Percentiles rank a stretch among this genome's conserved stretches.
These are phyloP conservation scores for Deuterostichococcus epilithicus DNA, from an alignment of 139 green algal genomes.

Conservation along the genomic window DNA sequence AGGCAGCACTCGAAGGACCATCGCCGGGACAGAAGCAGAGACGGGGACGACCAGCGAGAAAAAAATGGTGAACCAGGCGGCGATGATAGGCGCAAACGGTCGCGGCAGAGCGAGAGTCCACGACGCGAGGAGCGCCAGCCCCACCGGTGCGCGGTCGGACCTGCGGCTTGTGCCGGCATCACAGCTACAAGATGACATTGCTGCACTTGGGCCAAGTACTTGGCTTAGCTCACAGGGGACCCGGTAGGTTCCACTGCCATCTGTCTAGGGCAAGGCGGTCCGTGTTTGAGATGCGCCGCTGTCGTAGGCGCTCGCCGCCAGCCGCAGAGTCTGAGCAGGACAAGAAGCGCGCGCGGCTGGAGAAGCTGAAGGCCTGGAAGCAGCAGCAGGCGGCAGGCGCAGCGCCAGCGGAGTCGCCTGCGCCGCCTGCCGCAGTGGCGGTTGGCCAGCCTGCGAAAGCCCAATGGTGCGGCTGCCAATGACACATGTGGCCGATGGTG, in stretches of 20 bases:
- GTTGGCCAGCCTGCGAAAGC: not conserved
- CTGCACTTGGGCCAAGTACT: no score
- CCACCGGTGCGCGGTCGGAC: no score
- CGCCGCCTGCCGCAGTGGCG: not conserved
- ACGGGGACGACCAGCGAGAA: not conserved
- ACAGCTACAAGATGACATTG: no score
- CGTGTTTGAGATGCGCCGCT: no score
- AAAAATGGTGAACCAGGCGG: no score
- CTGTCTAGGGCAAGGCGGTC: not conserved
- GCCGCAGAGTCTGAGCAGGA: constrained; percentile 18
- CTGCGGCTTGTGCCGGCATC: no score
- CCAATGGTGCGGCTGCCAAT: not conserved
- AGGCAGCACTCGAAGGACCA: not conserved
- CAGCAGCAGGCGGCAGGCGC: constrained; percentile 16
- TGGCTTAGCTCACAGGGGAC: no score
- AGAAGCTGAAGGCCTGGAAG: constrained; percentile 43
- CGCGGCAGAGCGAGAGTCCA: no score
- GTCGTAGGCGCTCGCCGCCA: no score
- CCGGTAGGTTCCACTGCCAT: no score
- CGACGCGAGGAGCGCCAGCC: no score
- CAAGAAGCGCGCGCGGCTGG: constrained; percentile 29
- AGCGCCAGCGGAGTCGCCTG: not conserved
- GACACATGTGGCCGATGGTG: no score
- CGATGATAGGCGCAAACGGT: not conserved
- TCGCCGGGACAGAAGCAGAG: not conserved